Evolutionary conservation across 1,284 basidiomycete species (phyloP).

Genomic region (Puccinia triticina): DNA sequence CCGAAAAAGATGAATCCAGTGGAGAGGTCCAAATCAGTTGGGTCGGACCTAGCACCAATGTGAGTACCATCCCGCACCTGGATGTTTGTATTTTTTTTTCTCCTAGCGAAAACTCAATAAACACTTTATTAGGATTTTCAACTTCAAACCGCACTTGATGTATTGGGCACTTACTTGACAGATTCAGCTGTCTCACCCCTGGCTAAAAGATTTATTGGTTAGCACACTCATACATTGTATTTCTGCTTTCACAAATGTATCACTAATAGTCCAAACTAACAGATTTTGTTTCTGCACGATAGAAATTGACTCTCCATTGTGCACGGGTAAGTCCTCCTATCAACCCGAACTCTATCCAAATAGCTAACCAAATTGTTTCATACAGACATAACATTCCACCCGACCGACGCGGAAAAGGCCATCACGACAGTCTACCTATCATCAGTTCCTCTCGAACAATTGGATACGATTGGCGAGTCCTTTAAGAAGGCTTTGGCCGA

Average conservation of each 20-base stretch:
- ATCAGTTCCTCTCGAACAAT: constrained; percentile 78
- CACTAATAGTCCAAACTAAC: constrained; percentile 14
- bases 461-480: constrained; percentile 73
- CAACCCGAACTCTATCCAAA: constrained; percentile 12
- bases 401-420: constrained; percentile 72
- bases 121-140: constrained; percentile 30
- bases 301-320: constrained; percentile 86
- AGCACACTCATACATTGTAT: not conserved
- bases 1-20: constrained; percentile 94
- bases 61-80: constrained; percentile 63
- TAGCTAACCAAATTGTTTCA: constrained; percentile 60
- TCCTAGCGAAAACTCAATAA: not conserved
- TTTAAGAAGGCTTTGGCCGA: constrained; percentile 73
- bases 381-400: constrained; percentile 77
- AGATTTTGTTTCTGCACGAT: constrained; percentile 73
- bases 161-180: constrained; percentile 57
- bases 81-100: constrained; percentile 13
- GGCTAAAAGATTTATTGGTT: constrained; percentile 51
- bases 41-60: constrained; percentile 76
- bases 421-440: constrained; percentile 78
- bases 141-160: constrained; percentile 33
- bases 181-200: constrained; percentile 55
- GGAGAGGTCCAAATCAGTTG: constrained; percentile 83
- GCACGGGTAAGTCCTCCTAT: constrained; percentile 65
- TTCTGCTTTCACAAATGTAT: constrained; percentile 1